Conservation (phyloP, 306 rosid genomes). For the Prunus dulcis region DNA sequence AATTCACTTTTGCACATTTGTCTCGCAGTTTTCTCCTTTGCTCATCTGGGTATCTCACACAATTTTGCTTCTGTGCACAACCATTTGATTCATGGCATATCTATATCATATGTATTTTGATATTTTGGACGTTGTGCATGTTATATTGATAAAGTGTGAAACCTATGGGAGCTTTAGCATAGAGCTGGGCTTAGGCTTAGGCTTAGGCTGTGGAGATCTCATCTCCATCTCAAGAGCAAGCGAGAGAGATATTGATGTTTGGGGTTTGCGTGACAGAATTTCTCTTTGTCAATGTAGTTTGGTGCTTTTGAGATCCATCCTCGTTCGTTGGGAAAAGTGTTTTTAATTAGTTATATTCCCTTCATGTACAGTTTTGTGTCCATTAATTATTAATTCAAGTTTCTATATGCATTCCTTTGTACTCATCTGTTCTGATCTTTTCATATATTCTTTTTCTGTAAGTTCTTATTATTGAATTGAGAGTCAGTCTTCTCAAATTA, state of each 20-base stretch:
- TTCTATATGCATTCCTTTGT: background rate
- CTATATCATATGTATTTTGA: background rate
- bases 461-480: background rate
- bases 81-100: background rate
- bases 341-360: background rate
- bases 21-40: background rate
- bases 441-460: background rate
- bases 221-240: background rate
- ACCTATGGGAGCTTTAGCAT: background rate
- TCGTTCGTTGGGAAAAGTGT: constrained; percentile 13
- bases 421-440: background rate
- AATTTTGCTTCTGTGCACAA: background rate
- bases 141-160: background rate
- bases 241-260: background rate
- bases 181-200: background rate
- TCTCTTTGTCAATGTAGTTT: background rate
- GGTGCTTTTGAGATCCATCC: constrained; percentile 18
- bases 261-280: constrained; percentile 16
- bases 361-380: background rate
- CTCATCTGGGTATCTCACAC: constrained; percentile 11
- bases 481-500: background rate
- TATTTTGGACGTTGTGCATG: constrained; percentile 12
- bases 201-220: background rate
- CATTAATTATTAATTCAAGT: background rate
- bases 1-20: too few species aligned